phyloP scores from a whole-genome alignment of 305 asterid species.

The Solanum hybrid region DNA sequence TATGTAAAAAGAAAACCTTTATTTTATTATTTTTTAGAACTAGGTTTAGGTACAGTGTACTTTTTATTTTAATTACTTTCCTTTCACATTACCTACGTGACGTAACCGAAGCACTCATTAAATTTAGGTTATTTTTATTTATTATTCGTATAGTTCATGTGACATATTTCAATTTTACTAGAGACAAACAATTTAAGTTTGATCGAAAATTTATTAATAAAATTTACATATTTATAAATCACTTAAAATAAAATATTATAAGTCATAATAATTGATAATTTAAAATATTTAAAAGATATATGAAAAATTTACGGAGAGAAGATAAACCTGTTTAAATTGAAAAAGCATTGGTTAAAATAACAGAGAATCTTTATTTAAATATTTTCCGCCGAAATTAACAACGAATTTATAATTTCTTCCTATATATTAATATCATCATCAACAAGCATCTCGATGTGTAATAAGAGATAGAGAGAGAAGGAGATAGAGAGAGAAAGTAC shows the following conservation, averaged over 20 bases:
- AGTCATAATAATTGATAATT: too few relatives aligned
- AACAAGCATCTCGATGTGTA: neutral
- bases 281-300: too few relatives aligned
- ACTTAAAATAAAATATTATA: too few relatives aligned
- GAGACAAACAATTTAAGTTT: too few relatives aligned
- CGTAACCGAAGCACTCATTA: neutral
- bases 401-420: neutral
- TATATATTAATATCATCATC: neutral
- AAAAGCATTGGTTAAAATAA: neutral
- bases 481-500: conserved; percentile 3
- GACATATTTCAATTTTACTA: too few relatives aligned
- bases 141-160: too few relatives aligned
- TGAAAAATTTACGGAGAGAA: too few relatives aligned
- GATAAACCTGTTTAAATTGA: too few relatives aligned
- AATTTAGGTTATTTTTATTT: neutral
- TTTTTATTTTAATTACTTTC: neutral
- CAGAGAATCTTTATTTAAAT: neutral
- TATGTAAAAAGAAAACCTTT: neutral
- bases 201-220: too few relatives aligned
- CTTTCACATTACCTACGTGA: neutral
- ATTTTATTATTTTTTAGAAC: neutral
- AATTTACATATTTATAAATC: too few relatives aligned
- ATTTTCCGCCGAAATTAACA: neutral
- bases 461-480: neutral
- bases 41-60: neutral